phyloP scores from a whole-genome alignment of 164 flowering plant species.

The Euptelea pleiosperma region DNA sequence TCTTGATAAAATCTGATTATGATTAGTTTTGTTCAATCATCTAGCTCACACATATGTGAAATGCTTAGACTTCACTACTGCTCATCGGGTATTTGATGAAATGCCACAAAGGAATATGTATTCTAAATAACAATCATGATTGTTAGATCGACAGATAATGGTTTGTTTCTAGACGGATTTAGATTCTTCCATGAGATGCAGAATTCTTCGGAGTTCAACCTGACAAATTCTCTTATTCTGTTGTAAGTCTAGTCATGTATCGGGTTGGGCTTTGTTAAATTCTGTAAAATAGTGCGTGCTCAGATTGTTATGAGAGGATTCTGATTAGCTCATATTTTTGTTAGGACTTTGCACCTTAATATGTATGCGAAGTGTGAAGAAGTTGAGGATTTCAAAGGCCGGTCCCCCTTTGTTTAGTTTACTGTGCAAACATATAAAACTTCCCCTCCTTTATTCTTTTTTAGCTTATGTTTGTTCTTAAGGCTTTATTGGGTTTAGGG shows the following conservation, averaged over 20 bases:
- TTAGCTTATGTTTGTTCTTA: too few relatives aligned
- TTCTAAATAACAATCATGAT: conserved; percentile 59
- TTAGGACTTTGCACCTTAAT: conserved; percentile 41
- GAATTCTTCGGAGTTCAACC: conserved; percentile 30
- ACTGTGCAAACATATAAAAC: too few relatives aligned
- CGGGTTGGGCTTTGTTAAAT: conserved; percentile 31
- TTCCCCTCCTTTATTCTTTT: too few relatives aligned
- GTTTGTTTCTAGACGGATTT: conserved; percentile 33
- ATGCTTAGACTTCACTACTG: conserved; percentile 34
- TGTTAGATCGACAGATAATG: conserved; percentile 39
- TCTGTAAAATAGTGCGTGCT: conserved; percentile 47
- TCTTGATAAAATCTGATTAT: conserved; percentile 30
- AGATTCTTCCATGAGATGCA: conserved; percentile 31
- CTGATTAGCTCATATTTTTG: conserved; percentile 29
- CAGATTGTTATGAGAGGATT: conserved; percentile 36
- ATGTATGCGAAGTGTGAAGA: conserved; percentile 49
- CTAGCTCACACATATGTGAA: conserved; percentile 39
- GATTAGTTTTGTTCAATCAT: conserved; percentile 37
- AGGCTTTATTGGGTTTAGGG: too few relatives aligned
- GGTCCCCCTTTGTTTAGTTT: too few relatives aligned
- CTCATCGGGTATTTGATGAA: conserved; percentile 34
- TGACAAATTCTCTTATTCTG: conserved; percentile 41
- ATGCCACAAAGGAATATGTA: conserved; percentile 37
- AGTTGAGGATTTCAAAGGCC: conserved; percentile 36
- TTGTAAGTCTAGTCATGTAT: conserved; percentile 39